Base-by-base conservation (phyloP, 306 rosid species). In the Cicer yamashitae region DNA sequence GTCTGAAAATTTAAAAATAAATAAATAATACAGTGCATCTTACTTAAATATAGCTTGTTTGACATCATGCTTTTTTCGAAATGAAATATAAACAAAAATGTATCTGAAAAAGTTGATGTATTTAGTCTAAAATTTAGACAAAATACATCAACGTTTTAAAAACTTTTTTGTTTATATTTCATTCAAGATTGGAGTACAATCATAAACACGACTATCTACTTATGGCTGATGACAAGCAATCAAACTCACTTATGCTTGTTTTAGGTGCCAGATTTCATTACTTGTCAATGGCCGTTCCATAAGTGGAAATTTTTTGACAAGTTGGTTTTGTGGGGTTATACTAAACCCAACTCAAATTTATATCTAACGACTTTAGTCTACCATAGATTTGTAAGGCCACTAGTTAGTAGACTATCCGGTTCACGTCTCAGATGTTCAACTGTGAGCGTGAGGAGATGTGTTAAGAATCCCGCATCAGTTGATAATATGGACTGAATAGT, bases 1-100 rank as follows among this genome's bases (percentile, higher is more conserved):
- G 93, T 78, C 99, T 94, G 89, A 67, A 83, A 75, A 63, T 14
- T 56, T 77, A 1, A 40, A 74, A 5, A 77, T 15, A 57, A 25
- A 15, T 52, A 64, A 47, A 11, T 48, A 72, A 77, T 13, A 38
- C 0, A 30, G 34, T 3, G 34, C 34, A 30, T 30, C 34, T 25
- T 30, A 30, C 34, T 30, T 30, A 30, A 30, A 30, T 30, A 30
- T 30, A 30, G 34, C 0, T 3, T 30, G 34, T 30, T 30, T 30
- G 34, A 30, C 34, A 30, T 30, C 5, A 30, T 30, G 3, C 34
- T 3, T 30, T 1, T 30, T 30, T 5, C 34, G 0, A 30, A 30
- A 30, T 30, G 34, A 30, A 30, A 30, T 30, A 30, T 30, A 30
- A 30, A 0, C 34, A 30, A 30, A 30, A 30, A 30, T 30, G 34